Evolutionary conservation across 371 early-diverging fungal species (phyloP), one percentile per base, ranked within the genome.

Genomic region (Mortierella polycephala): DNA sequence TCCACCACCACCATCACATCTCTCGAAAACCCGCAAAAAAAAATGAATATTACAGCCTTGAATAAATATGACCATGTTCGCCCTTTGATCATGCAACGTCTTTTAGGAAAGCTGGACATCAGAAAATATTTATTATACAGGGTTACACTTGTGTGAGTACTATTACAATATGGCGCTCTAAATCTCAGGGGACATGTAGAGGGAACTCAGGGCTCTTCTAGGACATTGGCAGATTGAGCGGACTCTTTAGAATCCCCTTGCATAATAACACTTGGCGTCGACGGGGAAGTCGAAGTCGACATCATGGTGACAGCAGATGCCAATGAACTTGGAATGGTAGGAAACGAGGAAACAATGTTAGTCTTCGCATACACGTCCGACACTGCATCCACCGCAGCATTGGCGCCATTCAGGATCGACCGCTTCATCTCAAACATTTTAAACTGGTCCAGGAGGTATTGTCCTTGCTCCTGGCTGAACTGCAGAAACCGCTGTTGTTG

Each of bases 361-460:
- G 71, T 59, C 50, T 75, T 75, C 23, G 75, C 60, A 47, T 75
- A 75, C 16, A 65, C 75, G 18, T 75, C 75, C 46, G 75, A 75
- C 10, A 76, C 71, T 5, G 44, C 76, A 40, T 77, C 71, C 2
- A 77, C 77, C 6, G 77, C 77, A 0, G 77, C 72, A 55, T 54
- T 71, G 11, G 71, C 71, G 13, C 77, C 62, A 49, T 77, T 67
- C 16, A 76, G 53, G 61, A 76, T 66, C 18, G 76, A 70, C 40
- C 71, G 71, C 53, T 64, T 61, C 8, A 64, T 71, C 21, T 71
- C 77, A 14, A 76, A 42, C 1, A 64, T 57, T 62, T 64, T 67
- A 49, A 77, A 68, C 57, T 77, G 79, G 7, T 53, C 79, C 23
- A 77, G 40, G 5, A 77, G 58, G 41, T 68, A 77, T 45, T 77